These are phyloP conservation scores for Westerdykella aurantiaca DNA, from an alignment of 2,329 filamentous ascomycete species.

Conservation along the genomic window DNA sequence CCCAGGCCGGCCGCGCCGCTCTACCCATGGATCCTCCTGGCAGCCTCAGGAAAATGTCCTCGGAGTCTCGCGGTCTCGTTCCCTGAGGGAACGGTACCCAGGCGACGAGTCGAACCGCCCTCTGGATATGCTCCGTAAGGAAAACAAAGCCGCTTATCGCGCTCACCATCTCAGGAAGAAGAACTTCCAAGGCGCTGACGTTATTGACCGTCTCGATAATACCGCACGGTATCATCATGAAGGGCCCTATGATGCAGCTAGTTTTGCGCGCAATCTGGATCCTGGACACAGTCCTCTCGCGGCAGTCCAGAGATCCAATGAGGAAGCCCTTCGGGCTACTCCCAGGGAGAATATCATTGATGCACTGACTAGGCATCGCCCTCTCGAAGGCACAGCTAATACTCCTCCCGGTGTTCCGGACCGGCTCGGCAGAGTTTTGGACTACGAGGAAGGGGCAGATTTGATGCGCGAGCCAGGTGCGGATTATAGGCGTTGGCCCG, in stretches of 20 bases:
- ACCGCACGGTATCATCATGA: constrained; percentile 76
- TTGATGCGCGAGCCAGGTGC: constrained; percentile 76
- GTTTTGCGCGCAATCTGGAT: constrained; percentile 65
- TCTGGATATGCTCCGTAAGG: constrained; percentile 59
- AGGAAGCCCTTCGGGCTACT: constrained; percentile 73
- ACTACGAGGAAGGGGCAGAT: constrained; percentile 82
- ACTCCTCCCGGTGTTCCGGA: constrained; percentile 71
- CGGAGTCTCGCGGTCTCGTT: constrained; percentile 41
- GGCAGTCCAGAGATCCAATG: constrained; percentile 66
- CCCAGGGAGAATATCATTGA: constrained; percentile 72
- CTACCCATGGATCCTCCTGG: constrained; percentile 25
- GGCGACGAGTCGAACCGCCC: constrained; percentile 62
- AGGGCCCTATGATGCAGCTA: constrained; percentile 81
- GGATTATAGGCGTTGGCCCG: constrained; percentile 71
- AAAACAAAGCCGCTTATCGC: constrained; percentile 61
- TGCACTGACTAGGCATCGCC: constrained; percentile 65
- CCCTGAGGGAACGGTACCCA: constrained; percentile 55
- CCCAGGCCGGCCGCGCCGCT: constrained; percentile 28
- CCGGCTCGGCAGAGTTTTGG: constrained; percentile 61
- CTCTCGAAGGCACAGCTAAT: constrained; percentile 71
- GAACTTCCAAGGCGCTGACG: constrained; percentile 63
- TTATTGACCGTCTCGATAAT: constrained; percentile 73
- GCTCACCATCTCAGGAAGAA: constrained; percentile 61
- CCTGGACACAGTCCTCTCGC: constrained; percentile 63
- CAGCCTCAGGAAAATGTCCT: constrained; percentile 22